Evolutionary conservation across 2,329 filamentous ascomycete species (phyloP), one percentile per base, ranked within the genome.

Genomic region (Zasmidium cellare): DNA sequence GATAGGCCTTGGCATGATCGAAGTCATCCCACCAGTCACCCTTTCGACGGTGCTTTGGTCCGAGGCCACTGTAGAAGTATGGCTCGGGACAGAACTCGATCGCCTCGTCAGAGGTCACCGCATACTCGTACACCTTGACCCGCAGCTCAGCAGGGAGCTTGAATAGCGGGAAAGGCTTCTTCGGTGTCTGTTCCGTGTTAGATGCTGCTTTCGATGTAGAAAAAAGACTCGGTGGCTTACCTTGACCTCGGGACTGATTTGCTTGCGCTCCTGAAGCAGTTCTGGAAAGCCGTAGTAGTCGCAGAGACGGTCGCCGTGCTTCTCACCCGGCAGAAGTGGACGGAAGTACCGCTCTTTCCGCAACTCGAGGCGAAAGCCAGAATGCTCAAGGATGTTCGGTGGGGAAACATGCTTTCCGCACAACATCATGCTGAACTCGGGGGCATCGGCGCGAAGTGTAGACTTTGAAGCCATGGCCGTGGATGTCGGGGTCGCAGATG

Each of bases 31-130:
- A 12, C 35, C 35, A 25, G 16, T 41, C 35, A n/a, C 16, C 7
- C n/a, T 41, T 14, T 9, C n/a, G 11, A 3, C 16, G 35, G 3
- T 14, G 3, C 7, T 41, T 41, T 6, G 3, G 35, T 3, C n/a
- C 11, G 35, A 5, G 7, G 35, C 51, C 51, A n/a, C 14, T 6
- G 18, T 25, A 53, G 19, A 16, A 31, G 44, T 48, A 51, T 1
- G 52, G 50, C 19, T 58, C 38, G 16, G 51, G 56, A 16, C 51
- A 55, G 6, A 51, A 23, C 25, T 55, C 56, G 47, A 55, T 58
- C 12, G 44, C 19, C 12, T 47, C 20, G 55, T 49, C 44, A 16
- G 31, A 24, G 25, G 47, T 22, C 23, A 58, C 18, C 6, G 49
- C 35, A 14, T 58, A 20, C 11, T 24, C 46, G 19, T 55, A 49